Percentiles rank a stretch among this genome's conserved stretches.
Conservation (phyloP, 164 flowering plant genomes). For the Stephania yunnanensis region DNA sequence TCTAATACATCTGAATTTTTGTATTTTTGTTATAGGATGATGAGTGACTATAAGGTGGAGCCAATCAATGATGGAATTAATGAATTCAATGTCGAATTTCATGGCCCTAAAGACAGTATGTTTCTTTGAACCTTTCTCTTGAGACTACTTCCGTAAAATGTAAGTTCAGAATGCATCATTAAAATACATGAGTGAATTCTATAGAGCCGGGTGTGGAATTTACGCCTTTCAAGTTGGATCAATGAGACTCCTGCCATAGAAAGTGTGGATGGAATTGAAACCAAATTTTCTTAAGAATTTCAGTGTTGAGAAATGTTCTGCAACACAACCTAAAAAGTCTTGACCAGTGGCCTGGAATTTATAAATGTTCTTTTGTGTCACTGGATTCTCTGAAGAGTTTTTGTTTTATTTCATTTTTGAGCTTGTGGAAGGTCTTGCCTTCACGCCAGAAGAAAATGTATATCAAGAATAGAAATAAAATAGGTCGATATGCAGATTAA, state of each 20-base stretch:
- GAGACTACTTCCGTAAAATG: background rate
- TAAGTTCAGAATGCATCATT: background rate
- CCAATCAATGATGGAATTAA: conserved; percentile 78
- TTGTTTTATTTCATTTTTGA: background rate
- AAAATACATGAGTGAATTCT: background rate
- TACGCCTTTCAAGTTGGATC: too few species aligned
- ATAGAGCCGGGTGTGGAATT: background rate
- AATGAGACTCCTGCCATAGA: too few species aligned
- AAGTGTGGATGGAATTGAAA: too few species aligned
- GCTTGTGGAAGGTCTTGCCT: too few species aligned
- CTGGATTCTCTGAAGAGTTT: background rate
- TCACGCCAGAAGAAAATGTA: too few species aligned
- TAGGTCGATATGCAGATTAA: too few species aligned
- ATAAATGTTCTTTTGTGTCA: background rate
- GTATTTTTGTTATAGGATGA: conserved; percentile 53
- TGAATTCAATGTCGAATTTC: conserved; percentile 86
- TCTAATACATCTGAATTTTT: background rate
- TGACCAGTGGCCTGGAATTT: background rate
- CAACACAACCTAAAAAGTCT: background rate
- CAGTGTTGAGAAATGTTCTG: too few species aligned
- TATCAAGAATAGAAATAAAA: too few species aligned
- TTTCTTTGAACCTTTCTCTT: conserved; percentile 1
- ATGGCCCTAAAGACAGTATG: conserved; percentile 96
- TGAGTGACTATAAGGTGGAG: conserved; percentile 91
- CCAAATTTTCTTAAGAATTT: too few species aligned